phyloP scores from a whole-genome alignment of 495 filamentous ascomycete genomes.

The Lasiosphaeria ovina region DNA sequence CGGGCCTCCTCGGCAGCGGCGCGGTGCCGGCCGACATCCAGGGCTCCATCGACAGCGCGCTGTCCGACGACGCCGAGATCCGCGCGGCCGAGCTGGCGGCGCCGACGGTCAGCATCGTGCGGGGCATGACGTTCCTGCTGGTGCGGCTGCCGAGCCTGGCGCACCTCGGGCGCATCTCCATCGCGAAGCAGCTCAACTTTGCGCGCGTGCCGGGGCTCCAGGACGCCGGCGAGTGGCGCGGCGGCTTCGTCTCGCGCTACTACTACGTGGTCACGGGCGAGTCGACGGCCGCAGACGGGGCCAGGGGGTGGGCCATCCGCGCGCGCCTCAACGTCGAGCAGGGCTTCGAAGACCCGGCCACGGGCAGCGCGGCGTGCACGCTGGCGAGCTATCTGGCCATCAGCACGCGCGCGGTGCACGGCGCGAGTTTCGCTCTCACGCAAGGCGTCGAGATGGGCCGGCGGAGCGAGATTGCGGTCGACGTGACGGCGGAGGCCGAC shows the following conservation, averaged over 20 bases:
- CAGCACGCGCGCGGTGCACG: constrained; percentile 30
- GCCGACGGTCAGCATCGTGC: constrained; percentile 62
- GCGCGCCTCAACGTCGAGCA: constrained; percentile 54
- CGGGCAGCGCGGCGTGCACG: constrained; percentile 61
- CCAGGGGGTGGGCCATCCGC: constrained; percentile 21
- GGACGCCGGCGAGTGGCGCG: constrained; percentile 57
- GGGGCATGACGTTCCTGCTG: constrained; percentile 65
- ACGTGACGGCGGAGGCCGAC: constrained; percentile 40
- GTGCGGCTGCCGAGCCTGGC: constrained; percentile 49
- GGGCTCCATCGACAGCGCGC: constrained; percentile 10
- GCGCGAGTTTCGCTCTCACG: constrained; percentile 50
- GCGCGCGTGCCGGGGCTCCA: constrained; percentile 31
- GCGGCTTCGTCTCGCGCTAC: constrained; percentile 53
- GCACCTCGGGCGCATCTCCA: constrained; percentile 37
- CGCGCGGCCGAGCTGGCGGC: constrained; percentile 36
- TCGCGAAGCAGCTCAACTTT: constrained; percentile 29
- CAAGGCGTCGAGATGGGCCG: constrained; percentile 82
- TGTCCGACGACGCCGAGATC: constrained; percentile 28
- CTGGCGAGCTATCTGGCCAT: constrained; percentile 58
- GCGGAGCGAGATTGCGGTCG: constrained; percentile 54
- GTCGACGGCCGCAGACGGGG: constrained; percentile 14
- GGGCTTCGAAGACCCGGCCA: constrained; percentile 65
- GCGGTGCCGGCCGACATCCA: neutral
- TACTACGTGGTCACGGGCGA: constrained; percentile 50
- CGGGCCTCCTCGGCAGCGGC: constrained; percentile 12